phyloP scores from a whole-genome alignment of 1,284 basidiomycete species.

The Sphagnurus paluster region DNA sequence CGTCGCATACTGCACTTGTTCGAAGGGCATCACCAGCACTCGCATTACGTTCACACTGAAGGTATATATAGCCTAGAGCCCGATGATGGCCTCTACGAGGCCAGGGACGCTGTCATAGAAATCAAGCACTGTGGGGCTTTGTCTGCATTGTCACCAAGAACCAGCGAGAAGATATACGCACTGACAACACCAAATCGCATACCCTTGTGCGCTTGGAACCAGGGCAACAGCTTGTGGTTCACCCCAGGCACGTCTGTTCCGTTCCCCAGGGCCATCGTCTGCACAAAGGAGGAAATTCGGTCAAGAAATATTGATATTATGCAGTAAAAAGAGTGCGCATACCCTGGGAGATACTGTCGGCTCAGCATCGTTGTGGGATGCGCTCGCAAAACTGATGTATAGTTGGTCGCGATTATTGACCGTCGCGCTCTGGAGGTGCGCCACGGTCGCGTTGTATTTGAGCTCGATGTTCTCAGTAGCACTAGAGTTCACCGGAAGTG shows the following conservation, averaged over 20 bases:
- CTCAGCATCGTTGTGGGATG: slow-evolving; percentile 27
- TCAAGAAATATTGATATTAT: no score
- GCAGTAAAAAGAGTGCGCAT: neutral
- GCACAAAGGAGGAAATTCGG: neutral
- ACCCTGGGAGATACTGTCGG: slow-evolving; percentile 30
- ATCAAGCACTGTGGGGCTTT: slow-evolving; percentile 33
- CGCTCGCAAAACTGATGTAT: slow-evolving; percentile 46
- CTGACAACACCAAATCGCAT: slow-evolving; percentile 43
- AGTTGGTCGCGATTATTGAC: slow-evolving; percentile 36
- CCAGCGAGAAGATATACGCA: slow-evolving; percentile 23
- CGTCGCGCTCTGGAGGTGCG: slow-evolving; percentile 39
- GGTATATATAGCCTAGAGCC: neutral
- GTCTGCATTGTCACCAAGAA: neutral
- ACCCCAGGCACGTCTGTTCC: slow-evolving; percentile 34
- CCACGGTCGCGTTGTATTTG: slow-evolving; percentile 38
- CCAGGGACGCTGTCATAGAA: slow-evolving; percentile 36
- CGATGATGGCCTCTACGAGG: slow-evolving; percentile 24
- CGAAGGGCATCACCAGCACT: no score
- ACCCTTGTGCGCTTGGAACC: slow-evolving; percentile 38
- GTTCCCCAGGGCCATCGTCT: slow-evolving; percentile 44
- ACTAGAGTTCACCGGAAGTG: slow-evolving; percentile 31
- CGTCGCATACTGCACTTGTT: no score
- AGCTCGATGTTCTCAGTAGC: slow-evolving; percentile 35
- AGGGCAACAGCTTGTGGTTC: slow-evolving; percentile 40
- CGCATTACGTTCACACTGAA: no score